These are phyloP conservation scores for Quercus mongolica DNA, from an alignment of 306 rosid genomes.

Conservation along the genomic window DNA sequence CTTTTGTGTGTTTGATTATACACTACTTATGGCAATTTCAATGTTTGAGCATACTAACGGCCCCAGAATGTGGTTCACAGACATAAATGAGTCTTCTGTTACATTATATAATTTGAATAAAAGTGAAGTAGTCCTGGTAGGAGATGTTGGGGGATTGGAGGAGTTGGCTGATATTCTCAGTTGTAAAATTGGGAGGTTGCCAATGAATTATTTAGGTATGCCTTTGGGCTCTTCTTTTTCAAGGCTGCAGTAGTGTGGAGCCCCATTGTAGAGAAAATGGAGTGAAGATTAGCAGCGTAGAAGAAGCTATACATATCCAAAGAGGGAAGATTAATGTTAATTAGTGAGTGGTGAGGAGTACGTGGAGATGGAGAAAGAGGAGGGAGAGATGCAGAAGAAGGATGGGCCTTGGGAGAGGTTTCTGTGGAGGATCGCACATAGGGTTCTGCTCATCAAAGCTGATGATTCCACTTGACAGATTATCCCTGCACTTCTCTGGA, in stretches of 20 bases:
- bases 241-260: too few relatives aligned
- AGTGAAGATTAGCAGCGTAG: too few relatives aligned
- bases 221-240: too few relatives aligned
- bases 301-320: too few relatives aligned
- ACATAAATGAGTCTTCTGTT: neutral
- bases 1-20: neutral
- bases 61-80: neutral
- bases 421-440: constrained; percentile 39
- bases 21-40: neutral
- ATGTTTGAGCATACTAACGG: neutral
- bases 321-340: too few relatives aligned
- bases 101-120: neutral
- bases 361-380: constrained; percentile 6
- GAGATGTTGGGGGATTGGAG: too few relatives aligned
- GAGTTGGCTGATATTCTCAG: too few relatives aligned
- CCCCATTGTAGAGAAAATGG: too few relatives aligned
- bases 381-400: neutral
- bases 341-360: constrained; percentile 4
- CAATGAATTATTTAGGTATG: too few relatives aligned
- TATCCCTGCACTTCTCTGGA: constrained; percentile 72
- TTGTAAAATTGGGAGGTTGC: too few relatives aligned
- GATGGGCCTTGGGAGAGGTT: constrained; percentile 30
- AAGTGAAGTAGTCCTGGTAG: neutral
- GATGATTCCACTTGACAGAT: constrained; percentile 82
- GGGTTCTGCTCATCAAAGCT: constrained; percentile 65